A percentile compares a stretch with the other conserved stretches of the same genome.
phyloP scores from a whole-genome alignment of 169 alveolate genomes.

The Plasmodium billcollinsi region DNA sequence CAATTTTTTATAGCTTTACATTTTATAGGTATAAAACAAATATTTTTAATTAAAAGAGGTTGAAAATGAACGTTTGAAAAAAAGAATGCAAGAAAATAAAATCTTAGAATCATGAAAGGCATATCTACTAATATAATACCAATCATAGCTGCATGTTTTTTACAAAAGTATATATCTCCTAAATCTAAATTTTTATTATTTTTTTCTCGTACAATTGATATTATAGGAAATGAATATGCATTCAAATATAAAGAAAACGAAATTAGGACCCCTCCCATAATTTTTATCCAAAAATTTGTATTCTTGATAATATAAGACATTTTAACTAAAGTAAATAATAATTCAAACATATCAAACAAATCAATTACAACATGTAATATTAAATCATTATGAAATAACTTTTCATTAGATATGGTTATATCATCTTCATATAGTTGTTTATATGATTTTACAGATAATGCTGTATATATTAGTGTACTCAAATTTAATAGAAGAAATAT shows the following conservation, averaged over 20 bases:
- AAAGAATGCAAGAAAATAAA: constrained; percentile 41
- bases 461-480: constrained; percentile 80
- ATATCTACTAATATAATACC: constrained; percentile 52
- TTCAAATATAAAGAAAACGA: constrained; percentile 55
- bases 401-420: constrained; percentile 80
- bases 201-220: constrained; percentile 50
- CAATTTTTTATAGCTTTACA: constrained; percentile 44
- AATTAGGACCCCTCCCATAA: constrained; percentile 60
- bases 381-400: constrained; percentile 83
- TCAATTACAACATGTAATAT: constrained; percentile 83
- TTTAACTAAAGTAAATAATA: constrained; percentile 44
- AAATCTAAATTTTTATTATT: constrained; percentile 58
- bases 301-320: constrained; percentile 31
- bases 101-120: constrained; percentile 54
- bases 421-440: constrained; percentile 66
- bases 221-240: constrained; percentile 68
- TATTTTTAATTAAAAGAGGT: constrained; percentile 59
- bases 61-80: constrained; percentile 48
- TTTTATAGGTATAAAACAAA: constrained; percentile 62
- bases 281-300: constrained; percentile 71
- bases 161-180: constrained; percentile 66
- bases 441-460: constrained; percentile 78
- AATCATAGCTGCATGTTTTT: constrained; percentile 62
- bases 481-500: constrained; percentile 78
- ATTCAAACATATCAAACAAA: constrained; percentile 82